Evolutionary conservation across 257 asterid species (phyloP), one percentile per base, ranked within the genome.

Genomic region (Solanum pennellii): DNA sequence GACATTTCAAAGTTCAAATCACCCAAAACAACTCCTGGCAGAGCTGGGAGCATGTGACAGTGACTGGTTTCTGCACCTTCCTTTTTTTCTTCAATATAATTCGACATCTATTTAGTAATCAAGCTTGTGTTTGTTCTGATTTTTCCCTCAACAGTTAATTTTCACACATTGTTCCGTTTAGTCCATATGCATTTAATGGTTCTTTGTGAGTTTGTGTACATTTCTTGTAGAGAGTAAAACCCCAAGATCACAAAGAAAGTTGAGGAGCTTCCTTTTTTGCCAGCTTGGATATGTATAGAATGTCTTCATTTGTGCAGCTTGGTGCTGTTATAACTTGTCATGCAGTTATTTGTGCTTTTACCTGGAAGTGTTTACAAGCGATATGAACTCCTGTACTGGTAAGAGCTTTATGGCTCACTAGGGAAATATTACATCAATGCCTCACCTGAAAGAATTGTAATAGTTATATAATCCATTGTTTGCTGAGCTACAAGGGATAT

Each of bases 1-100:
- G 98, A 94, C 86, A 88, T 95, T 15, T 86, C 94, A 42, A 94
- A 94, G 88, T 94, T 94, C 84, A 95, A 93, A 80, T 71, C 93
- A 3, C 77, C 89, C 6, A 93, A 92, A 89, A 56, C 92, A 45
- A 79, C 92, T 29, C 87, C 92, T 60, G 93, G 93, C 52, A 87
- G 92, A 66, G 90, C 92, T 39, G 93, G 94, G 72, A 91, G 94
- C 90, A 91, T 90, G 92, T 91, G 93, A 94, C 60, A 25, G 31
- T 80, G 86, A 18, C 42, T 49, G 37, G 76, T 66, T 45, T 56
- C 60, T 42, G 31, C 84, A 82, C 52, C 33, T 66, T 59, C 80
- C 42, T 18, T 31, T 16, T 60, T 27, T 49, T 3, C 29, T 12
- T 37, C 27, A 10, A n/a, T 87, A 45, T 79, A 9, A 16, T 69